These are phyloP conservation scores for Pseudopithomyces maydicus DNA, from an alignment of 2,329 filamentous ascomycete genomes.

Conservation along the genomic window DNA sequence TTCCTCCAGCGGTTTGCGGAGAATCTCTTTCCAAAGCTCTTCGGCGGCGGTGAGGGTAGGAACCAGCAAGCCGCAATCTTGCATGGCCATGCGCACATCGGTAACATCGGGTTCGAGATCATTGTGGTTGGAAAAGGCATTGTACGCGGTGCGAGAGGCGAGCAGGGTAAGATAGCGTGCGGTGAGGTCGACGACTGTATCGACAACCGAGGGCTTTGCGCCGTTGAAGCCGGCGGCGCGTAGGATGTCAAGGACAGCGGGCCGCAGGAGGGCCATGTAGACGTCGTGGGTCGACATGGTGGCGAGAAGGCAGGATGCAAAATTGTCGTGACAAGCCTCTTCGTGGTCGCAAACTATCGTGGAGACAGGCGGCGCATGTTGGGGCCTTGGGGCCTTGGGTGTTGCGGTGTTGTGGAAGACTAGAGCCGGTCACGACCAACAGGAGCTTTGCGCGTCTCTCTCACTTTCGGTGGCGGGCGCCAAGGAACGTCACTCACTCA, in stretches of 20 bases:
- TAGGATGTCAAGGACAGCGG: constrained; percentile 86
- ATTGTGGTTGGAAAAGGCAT: constrained; percentile 73
- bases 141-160: constrained; percentile 71
- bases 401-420: constrained; percentile 3
- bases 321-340: constrained; percentile 22
- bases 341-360: constrained; percentile 17
- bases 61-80: constrained; percentile 76
- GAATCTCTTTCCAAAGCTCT: constrained; percentile 65
- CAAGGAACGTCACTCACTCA: constrained; percentile 6
- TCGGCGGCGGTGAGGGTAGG: constrained; percentile 71
- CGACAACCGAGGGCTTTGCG: constrained; percentile 79
- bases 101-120: constrained; percentile 68
- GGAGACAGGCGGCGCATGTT: constrained; percentile 31
- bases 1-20: constrained; percentile 51
- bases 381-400: too few relatives aligned
- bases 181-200: constrained; percentile 85
- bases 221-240: constrained; percentile 89
- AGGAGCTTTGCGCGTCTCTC: constrained; percentile 22
- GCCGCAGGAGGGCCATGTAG: constrained; percentile 81
- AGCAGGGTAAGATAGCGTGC: constrained; percentile 79
- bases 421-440: constrained; percentile 12
- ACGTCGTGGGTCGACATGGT: constrained; percentile 52
- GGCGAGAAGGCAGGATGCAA: constrained; percentile 11
- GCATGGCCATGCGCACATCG: constrained; percentile 84
- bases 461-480: constrained; percentile 4